Percentiles rank a stretch among this genome's conserved stretches.
phyloP scores from a whole-genome alignment of 495 filamentous ascomycete genomes.

The Lasiosphaeria miniovina region DNA sequence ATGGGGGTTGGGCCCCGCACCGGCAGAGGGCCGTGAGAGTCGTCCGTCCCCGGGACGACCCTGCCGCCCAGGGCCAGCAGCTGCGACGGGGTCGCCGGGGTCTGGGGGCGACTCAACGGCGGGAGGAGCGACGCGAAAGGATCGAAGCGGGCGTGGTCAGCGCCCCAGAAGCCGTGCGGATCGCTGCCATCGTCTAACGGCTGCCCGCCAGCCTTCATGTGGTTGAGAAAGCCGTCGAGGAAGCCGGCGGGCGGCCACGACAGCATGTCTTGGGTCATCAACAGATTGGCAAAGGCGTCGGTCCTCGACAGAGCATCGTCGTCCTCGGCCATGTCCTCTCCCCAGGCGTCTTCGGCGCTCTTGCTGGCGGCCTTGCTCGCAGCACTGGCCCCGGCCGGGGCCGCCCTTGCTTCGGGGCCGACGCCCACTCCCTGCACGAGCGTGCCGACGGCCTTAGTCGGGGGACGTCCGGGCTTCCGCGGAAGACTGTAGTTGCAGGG shows the following conservation, averaged over 20 bases:
- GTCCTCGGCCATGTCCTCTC: not conserved
- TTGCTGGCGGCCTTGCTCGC: not conserved
- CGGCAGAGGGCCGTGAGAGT: not conserved
- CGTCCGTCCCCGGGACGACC: not conserved
- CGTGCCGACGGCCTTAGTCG: not conserved
- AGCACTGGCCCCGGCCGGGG: not conserved
- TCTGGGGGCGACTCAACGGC: not conserved
- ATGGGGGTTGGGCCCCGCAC: not conserved
- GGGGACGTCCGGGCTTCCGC: not conserved
- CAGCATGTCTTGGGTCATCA: not conserved
- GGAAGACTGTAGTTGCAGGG: not conserved
- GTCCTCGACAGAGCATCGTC: not conserved
- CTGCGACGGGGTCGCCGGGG: not conserved
- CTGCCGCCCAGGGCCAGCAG: not conserved
- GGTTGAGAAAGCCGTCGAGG: not conserved
- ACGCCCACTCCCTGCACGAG: not conserved
- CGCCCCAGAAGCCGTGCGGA: not conserved
- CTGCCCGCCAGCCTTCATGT: not conserved
- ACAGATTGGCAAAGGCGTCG: not conserved
- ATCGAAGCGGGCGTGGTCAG: not conserved
- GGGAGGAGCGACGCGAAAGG: not conserved
- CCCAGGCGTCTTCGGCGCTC: not conserved
- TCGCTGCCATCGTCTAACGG: not conserved
- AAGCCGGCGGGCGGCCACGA: not conserved
- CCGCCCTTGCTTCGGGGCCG: not conserved